These are phyloP conservation scores for Apiotrichum akiyoshidainum DNA, from an alignment of 1,284 basidiomycete species.

Conservation along the genomic window DNA sequence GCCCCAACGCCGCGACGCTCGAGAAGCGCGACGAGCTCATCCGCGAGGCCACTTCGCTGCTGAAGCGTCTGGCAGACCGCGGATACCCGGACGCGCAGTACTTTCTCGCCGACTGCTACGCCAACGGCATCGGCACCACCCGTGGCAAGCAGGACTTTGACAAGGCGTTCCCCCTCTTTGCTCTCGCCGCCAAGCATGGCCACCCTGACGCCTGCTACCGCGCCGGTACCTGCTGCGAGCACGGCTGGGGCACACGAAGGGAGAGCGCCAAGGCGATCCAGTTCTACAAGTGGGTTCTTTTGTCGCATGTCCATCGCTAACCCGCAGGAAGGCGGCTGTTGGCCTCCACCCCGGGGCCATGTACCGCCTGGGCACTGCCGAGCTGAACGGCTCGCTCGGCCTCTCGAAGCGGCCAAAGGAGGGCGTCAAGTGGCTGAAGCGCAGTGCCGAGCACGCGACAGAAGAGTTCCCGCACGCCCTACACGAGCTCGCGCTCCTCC, in stretches of 20 bases:
- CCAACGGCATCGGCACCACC: conserved; percentile 89
- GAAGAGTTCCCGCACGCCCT: conserved; percentile 94
- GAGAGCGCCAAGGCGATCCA: conserved; percentile 88
- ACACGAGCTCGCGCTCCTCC: conserved; percentile 89
- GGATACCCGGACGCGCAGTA: conserved; percentile 94
- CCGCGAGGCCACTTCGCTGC: conserved; percentile 76
- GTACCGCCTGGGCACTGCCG: conserved; percentile 93
- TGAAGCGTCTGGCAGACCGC: conserved; percentile 87
- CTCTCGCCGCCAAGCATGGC: conserved; percentile 96
- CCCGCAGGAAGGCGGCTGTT: conserved; percentile 75
- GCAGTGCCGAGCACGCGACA: conserved; percentile 89
- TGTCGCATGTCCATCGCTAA: background rate
- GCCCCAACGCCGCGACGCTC: conserved; percentile 66
- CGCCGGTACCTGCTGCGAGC: conserved; percentile 96
- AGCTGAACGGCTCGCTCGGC: conserved; percentile 92
- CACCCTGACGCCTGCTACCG: conserved; percentile 95
- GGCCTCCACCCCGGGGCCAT: conserved; percentile 90
- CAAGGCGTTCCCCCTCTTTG: conserved; percentile 90
- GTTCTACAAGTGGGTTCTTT: conserved; percentile 64
- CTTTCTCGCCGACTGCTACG: conserved; percentile 95
- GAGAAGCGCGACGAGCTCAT: conserved; percentile 85
- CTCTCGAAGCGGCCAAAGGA: conserved; percentile 84
- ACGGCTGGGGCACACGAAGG: conserved; percentile 94
- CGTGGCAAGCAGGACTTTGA: conserved; percentile 93
- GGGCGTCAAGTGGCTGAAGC: conserved; percentile 97